Percentiles rank a stretch among this genome's conserved stretches.
phyloP scores from a whole-genome alignment of 1,284 basidiomycete genomes.

The Peniophora sp. region DNA sequence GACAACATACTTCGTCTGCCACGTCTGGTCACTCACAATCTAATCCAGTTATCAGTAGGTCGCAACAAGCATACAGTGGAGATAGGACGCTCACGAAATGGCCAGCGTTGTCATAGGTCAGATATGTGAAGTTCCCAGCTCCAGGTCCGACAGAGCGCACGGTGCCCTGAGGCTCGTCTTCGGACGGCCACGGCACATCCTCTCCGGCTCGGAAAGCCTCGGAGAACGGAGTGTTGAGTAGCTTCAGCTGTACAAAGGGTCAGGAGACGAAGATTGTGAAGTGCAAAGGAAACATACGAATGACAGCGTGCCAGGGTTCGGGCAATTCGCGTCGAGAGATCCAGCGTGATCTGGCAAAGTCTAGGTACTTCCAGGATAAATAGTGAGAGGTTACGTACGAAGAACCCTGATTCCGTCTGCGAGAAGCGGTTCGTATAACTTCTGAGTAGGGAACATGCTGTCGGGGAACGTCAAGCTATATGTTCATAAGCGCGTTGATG shows the following conservation, averaged over 20 bases:
- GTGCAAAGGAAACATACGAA: constrained; percentile 6
- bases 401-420: constrained; percentile 20
- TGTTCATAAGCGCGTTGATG: too few relatives aligned
- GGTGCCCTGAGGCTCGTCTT: constrained; percentile 13
- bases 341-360: constrained; percentile 20
- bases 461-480: too few relatives aligned
- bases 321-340: constrained; percentile 22
- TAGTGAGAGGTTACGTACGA: constrained; percentile 13
- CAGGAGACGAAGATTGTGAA: too few relatives aligned
- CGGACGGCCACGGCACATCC: constrained; percentile 20
- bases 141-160: constrained; percentile 21
- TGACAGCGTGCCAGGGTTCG: constrained; percentile 20
- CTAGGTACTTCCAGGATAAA: too few relatives aligned
- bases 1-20: constrained; percentile 16
- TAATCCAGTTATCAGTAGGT: constrained; percentile 2
- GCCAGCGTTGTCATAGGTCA: constrained; percentile 14
- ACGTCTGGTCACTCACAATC: constrained; percentile 16
- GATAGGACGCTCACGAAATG: constrained; percentile 17
- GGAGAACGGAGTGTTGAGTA: constrained; percentile 19
- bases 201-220: constrained; percentile 15
- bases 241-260: constrained; percentile 17
- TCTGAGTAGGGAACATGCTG: constrained; percentile 7
- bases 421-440: constrained; percentile 20
- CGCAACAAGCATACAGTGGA: background rate
- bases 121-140: constrained; percentile 17